phyloP scores from a whole-genome alignment of 2,329 filamentous ascomycete species.

The Triangularia setosa region DNA sequence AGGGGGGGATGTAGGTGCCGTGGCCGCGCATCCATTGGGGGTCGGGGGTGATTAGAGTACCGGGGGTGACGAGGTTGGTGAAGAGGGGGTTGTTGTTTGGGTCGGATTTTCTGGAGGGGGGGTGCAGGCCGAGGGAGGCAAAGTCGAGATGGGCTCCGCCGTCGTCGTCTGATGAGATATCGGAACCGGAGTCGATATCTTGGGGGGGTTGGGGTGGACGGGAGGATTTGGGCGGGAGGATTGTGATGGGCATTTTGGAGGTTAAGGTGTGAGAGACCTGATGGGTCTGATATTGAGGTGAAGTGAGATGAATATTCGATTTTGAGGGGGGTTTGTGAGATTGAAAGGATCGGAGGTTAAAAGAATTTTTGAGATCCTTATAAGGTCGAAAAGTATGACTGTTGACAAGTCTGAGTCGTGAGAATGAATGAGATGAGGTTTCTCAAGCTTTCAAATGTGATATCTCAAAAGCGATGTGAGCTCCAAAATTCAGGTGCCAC shows the following conservation, averaged over 20 bases:
- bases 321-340: not conserved
- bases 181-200: slow-evolving; percentile 28
- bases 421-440: not conserved
- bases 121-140: slow-evolving; percentile 35
- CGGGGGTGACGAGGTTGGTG: slow-evolving; percentile 73
- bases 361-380: not conserved
- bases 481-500: not conserved
- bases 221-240: slow-evolving; percentile 27
- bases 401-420: not conserved
- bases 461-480: not conserved
- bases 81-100: not conserved
- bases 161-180: slow-evolving; percentile 43
- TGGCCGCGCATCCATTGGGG: slow-evolving; percentile 99
- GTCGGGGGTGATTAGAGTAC: slow-evolving; percentile 82
- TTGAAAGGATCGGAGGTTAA: not conserved
- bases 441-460: not conserved
- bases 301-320: not conserved
- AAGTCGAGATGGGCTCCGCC: slow-evolving; percentile 37
- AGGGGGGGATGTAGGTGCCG: slow-evolving; percentile 72
- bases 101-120: not conserved
- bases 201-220: slow-evolving; percentile 14
- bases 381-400: not conserved
- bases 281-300: not conserved
- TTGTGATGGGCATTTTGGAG: slow-evolving; percentile 33
- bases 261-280: not conserved